Evolutionary conservation across 139 green algal genomes (phyloP), one percentile per base, ranked within the genome.

Genomic region (Closterium sp.): DNA sequence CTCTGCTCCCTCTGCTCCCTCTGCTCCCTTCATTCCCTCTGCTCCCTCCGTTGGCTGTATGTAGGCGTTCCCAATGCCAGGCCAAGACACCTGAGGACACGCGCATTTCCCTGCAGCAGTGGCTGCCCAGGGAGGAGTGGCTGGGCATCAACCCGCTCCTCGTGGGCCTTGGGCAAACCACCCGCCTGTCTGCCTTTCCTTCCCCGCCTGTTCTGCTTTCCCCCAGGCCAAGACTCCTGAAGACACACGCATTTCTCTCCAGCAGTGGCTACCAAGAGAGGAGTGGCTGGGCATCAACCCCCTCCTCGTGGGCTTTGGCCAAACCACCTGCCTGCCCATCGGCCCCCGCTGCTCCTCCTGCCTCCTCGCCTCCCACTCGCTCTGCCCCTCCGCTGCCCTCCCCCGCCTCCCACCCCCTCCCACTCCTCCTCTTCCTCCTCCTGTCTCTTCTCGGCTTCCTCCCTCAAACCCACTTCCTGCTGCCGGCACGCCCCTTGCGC

Each of bases 381-480:
- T 12, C 87, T 10, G 32, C 33, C 33, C 33, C 34, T 87, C 3
- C 21, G 31, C 35, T 9, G 1, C 3, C 33, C 31, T 33, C 35
- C 33, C 87, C 35, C 3, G 31, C 30, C 30, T 85, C 35, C 86
- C 36, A 35, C 88, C 88, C 76, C 88, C 69, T 36, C 88, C 88
- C 76, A 8, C 69, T 36, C 36, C 3, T 69, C 25, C 8, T 4
- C 88, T 4, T 36, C 36, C 3, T 36, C 88, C 69, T 88, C 88
- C 28, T 91, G 7, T 89, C 88, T 12, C 12, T 7, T 12, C 55
- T 34, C 88, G 7, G 3, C n/a, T 36, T 86, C 55, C n/a, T 8
- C 88, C 9, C 69, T 25, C 36, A 55, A 55, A 4, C 36, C 4
- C 36, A 55, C 36, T 55, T 12, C n/a, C n/a, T n/a, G n/a, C n/a